phyloP scores from a whole-genome alignment of 768 basidiomycete species.

The Crepidotus variabilis region DNA sequence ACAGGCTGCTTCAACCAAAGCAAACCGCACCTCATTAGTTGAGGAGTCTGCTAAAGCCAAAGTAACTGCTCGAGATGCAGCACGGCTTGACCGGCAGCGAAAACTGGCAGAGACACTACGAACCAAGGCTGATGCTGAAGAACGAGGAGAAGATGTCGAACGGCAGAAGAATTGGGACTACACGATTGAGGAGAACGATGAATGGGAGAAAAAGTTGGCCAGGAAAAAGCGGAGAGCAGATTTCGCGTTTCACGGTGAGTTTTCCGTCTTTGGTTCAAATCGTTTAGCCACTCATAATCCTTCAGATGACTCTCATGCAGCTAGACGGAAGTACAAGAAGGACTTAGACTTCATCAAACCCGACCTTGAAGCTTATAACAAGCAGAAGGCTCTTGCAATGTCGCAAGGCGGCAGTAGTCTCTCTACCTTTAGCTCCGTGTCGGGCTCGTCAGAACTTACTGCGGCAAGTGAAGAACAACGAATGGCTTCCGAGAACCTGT shows the following conservation, averaged over 20 bases:
- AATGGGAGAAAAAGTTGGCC: slow-evolving; percentile 90
- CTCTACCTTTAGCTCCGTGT: slow-evolving; percentile 52
- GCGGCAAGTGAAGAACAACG: slow-evolving; percentile 51
- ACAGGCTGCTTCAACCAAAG: slow-evolving; percentile 72
- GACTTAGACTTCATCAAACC: slow-evolving; percentile 87
- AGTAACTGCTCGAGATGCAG: slow-evolving; percentile 72
- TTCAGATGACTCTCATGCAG: slow-evolving; percentile 86
- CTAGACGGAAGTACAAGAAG: slow-evolving; percentile 88
- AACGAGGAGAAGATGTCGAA: slow-evolving; percentile 88
- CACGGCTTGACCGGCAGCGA: slow-evolving; percentile 84
- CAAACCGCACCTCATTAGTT: slow-evolving; percentile 82
- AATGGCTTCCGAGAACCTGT: slow-evolving; percentile 75
- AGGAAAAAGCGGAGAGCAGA: slow-evolving; percentile 83
- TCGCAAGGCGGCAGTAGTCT: slow-evolving; percentile 61
- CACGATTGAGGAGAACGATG: slow-evolving; percentile 92
- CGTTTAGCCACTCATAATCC: slow-evolving; percentile 1
- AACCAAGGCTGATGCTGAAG: slow-evolving; percentile 84
- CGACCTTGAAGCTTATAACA: slow-evolving; percentile 82
- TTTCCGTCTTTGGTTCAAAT: background rate
- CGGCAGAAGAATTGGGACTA: slow-evolving; percentile 93
- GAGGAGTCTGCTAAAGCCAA: slow-evolving; percentile 81
- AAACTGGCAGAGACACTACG: slow-evolving; percentile 87
- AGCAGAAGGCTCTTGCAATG: slow-evolving; percentile 83
- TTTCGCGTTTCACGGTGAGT: slow-evolving; percentile 88
- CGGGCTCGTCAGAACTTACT: slow-evolving; percentile 31